Evolutionary conservation across 768 basidiomycete genomes (phyloP).

Genomic region (Aureoboletus auriporus): DNA sequence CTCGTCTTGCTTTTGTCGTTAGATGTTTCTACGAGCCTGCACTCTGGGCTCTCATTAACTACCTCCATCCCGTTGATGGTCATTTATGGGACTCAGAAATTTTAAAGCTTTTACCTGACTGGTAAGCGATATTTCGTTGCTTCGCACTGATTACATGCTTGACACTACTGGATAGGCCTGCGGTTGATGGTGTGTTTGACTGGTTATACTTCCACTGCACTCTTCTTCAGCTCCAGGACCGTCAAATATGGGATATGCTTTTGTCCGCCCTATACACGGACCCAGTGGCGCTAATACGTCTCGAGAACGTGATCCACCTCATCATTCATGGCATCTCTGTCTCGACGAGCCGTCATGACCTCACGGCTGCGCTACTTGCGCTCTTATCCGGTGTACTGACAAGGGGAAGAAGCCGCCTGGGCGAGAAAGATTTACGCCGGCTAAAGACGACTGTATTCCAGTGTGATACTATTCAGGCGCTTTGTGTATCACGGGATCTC

Average conservation of each 20-base stretch:
- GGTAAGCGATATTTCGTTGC: constrained; percentile 23
- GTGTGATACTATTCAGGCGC: constrained; percentile 27
- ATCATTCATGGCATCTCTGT: constrained; percentile 34
- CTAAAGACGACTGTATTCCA: constrained; percentile 43
- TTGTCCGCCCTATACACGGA: constrained; percentile 29
- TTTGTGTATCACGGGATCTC: constrained; percentile 31
- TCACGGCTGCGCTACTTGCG: constrained; percentile 31
- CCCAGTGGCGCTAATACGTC: constrained; percentile 21
- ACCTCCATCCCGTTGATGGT: constrained; percentile 39
- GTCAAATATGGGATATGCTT: constrained; percentile 30
- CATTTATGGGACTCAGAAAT: constrained; percentile 39
- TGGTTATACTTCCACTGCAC: constrained; percentile 40
- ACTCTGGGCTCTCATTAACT: constrained; percentile 39
- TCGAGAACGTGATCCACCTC: constrained; percentile 37
- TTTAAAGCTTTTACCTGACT: constrained; percentile 7
- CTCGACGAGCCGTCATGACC: constrained; percentile 16
- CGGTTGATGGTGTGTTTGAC: constrained; percentile 34
- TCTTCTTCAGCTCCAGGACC: constrained; percentile 18
- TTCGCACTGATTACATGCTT: not conserved
- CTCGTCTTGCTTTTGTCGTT: constrained; percentile 38
- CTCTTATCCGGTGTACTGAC: constrained; percentile 39
- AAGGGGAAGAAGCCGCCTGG: constrained; percentile 25
- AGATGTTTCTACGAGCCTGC: constrained; percentile 39
- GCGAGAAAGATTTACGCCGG: constrained; percentile 24
- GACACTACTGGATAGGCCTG: constrained; percentile 7